Conservation (phyloP, 192 early-diverging fungal genomes). For the Rhizophagus sp. region DNA sequence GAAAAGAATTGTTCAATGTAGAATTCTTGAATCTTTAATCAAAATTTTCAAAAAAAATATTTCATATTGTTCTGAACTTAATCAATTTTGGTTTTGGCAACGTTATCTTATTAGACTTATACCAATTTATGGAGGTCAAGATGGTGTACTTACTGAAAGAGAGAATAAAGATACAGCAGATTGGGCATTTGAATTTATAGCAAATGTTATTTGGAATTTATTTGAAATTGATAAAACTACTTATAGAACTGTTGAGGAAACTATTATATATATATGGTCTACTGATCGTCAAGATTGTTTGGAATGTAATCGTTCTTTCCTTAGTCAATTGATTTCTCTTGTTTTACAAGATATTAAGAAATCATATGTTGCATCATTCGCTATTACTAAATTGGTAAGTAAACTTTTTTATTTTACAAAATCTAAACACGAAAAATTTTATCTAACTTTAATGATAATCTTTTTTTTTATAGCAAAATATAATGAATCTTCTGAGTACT, state of each 20-base stretch:
- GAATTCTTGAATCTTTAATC: slow-evolving; percentile 23
- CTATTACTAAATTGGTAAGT: slow-evolving; percentile 13
- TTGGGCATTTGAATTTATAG: slow-evolving; percentile 29
- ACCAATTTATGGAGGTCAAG: slow-evolving; percentile 1
- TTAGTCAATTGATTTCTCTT: slow-evolving; percentile 7
- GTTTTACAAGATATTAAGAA: neutral
- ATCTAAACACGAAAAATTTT: no score
- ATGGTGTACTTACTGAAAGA: neutral
- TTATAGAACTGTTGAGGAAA: slow-evolving; percentile 13
- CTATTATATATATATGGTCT: slow-evolving; percentile 25
- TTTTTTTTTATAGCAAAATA: slow-evolving; percentile 18
- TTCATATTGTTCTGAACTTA: slow-evolving; percentile 7
- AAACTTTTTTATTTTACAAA: neutral
- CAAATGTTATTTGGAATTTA: slow-evolving; percentile 25
- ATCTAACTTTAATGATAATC: neutral
- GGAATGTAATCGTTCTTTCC: slow-evolving; percentile 13
- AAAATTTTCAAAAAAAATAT: slow-evolving; percentile 13
- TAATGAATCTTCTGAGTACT: neutral
- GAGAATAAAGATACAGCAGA: slow-evolving; percentile 20
- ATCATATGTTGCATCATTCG: neutral
- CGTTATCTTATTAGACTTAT: slow-evolving; percentile 7
- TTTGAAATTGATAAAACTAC: slow-evolving; percentile 13
- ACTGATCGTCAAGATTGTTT: slow-evolving; percentile 18
- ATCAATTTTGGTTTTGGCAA: slow-evolving; percentile 29
- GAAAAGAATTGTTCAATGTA: slow-evolving; percentile 15